Evolutionary conservation across 1,139 yeast genomes (phyloP).

Genomic region (Arxiozyma heterogenica): DNA sequence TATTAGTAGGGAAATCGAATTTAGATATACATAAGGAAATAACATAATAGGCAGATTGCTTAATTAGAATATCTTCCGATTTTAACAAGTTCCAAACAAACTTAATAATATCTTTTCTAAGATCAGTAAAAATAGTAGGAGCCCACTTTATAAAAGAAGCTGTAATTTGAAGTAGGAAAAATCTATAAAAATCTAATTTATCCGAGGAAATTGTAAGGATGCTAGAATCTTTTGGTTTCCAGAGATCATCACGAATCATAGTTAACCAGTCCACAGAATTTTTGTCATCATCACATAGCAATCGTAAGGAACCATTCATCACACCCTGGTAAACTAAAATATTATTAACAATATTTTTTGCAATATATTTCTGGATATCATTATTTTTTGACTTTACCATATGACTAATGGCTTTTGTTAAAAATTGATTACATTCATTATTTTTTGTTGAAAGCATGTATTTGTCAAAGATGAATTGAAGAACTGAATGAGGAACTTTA

Average conservation of each 20-base stretch:
- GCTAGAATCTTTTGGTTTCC: constrained; percentile 57
- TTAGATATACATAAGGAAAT: constrained; percentile 80
- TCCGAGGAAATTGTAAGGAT: constrained; percentile 51
- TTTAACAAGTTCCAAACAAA: constrained; percentile 93
- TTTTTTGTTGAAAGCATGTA: constrained; percentile 47
- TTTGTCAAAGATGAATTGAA: constrained; percentile 48
- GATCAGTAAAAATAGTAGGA: constrained; percentile 50
- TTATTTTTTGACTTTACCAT: constrained; percentile 38
- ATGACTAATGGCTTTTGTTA: constrained; percentile 45
- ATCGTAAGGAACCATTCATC: constrained; percentile 40
- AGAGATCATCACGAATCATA: constrained; percentile 51
- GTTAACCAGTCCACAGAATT: constrained; percentile 53
- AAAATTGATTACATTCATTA: constrained; percentile 41
- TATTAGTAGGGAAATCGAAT: constrained; percentile 81
- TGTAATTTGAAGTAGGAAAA: constrained; percentile 74
- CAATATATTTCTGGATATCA: constrained; percentile 52
- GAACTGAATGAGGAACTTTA: constrained; percentile 39
- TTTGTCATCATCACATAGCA: constrained; percentile 35
- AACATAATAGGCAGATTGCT: constrained; percentile 87
- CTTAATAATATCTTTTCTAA: constrained; percentile 78
- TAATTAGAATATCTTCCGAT: constrained; percentile 79
- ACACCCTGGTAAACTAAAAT: constrained; percentile 56
- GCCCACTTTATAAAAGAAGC: constrained; percentile 67
- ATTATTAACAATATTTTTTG: constrained; percentile 58
- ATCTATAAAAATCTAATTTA: constrained; percentile 62